Base-by-base conservation (phyloP, 2,329 filamentous ascomycete genomes). In the Ceratocystis lukuohia region DNA sequence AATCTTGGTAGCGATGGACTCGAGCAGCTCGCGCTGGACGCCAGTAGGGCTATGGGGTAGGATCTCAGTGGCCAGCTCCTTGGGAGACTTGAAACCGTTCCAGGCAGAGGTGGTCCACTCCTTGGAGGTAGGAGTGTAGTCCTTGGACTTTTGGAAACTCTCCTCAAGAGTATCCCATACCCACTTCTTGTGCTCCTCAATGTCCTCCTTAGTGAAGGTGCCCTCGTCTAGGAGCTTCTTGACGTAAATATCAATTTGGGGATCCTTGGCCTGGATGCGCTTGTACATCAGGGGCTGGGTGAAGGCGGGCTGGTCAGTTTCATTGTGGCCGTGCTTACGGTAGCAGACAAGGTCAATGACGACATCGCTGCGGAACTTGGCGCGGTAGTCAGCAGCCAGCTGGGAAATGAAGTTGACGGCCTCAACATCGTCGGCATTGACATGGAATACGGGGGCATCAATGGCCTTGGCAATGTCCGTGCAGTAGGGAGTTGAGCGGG, bases 211-310 rank as follows among this genome's bases (percentile, higher is more conserved):
- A 71, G 90, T 96, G 79, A 99, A 99, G 65, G 89, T 96, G 72
- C 92, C 91, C 74, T 96, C 92, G 69, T 91, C 82, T 56, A 96
- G 81, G 65, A 99, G 86, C 81, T 96, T 89, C 74, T 96, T 84
- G 71, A 94, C 84, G 75, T 99, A 99, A 73, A 90, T 89, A 74
- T 96, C 88, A 68, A 99, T 86, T 75, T 94, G 89, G 59, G 88
- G 85, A 70, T 88, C 83, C 76, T 97, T 91, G 68, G 87, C 82
- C 71, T 86, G 84, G 74, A 99, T 97, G 73, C 89, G 89, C 86
- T 97, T 96, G 85, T 99, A 99, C 94, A 99, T 99, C 71, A 96
- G 80, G 50, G 94, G 94, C 76, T 99, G 94, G n/a, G 94, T 99
- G 82, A 99, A 99, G 50, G 93, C 96, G 61, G 94, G 94, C 81